These are phyloP conservation scores for Scheffersomyces amazonensis DNA, from an alignment of 805 yeast genomes.

Conservation along the genomic window DNA sequence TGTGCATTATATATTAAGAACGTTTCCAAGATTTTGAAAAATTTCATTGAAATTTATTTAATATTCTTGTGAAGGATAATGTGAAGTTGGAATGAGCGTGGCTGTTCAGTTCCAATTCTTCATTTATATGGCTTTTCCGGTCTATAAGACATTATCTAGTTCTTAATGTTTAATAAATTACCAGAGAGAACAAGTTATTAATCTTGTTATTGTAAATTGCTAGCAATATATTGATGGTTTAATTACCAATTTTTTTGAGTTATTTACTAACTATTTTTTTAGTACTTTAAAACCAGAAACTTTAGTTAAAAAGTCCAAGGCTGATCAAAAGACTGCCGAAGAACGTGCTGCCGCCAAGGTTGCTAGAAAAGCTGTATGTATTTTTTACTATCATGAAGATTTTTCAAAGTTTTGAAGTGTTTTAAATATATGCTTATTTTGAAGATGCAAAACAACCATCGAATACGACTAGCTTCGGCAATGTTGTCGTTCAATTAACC, in stretches of 20 bases:
- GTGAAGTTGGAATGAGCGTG: slow-evolving; percentile 35
- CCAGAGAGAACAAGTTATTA: slow-evolving; percentile 6
- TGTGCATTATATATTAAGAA: slow-evolving; percentile 21
- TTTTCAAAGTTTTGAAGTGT: neutral
- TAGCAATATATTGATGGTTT: slow-evolving; percentile 1
- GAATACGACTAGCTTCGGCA: slow-evolving; percentile 65
- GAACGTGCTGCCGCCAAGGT: slow-evolving; percentile 77
- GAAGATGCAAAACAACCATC: slow-evolving; percentile 49
- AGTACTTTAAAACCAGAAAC: slow-evolving; percentile 75
- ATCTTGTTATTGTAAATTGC: neutral
- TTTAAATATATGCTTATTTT: slow-evolving; percentile 22
- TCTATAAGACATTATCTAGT: slow-evolving; percentile 10
- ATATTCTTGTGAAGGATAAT: slow-evolving; percentile 6
- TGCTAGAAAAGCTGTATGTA: slow-evolving; percentile 80
- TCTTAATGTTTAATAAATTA: slow-evolving; percentile 3
- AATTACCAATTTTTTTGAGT: neutral
- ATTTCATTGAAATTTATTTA: neutral
- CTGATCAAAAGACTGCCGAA: slow-evolving; percentile 73
- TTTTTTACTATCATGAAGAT: neutral
- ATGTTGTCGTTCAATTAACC: slow-evolving; percentile 77
- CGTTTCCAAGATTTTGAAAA: too few species aligned
- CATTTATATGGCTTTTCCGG: slow-evolving; percentile 20
- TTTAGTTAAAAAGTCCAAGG: slow-evolving; percentile 77
- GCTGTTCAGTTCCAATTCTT: slow-evolving; percentile 35
- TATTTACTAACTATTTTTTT: slow-evolving; percentile 8